Evolutionary conservation across 2,329 filamentous ascomycete genomes (phyloP), one percentile per base, ranked within the genome.

Genomic region (Teratosphaeria destructans): DNA sequence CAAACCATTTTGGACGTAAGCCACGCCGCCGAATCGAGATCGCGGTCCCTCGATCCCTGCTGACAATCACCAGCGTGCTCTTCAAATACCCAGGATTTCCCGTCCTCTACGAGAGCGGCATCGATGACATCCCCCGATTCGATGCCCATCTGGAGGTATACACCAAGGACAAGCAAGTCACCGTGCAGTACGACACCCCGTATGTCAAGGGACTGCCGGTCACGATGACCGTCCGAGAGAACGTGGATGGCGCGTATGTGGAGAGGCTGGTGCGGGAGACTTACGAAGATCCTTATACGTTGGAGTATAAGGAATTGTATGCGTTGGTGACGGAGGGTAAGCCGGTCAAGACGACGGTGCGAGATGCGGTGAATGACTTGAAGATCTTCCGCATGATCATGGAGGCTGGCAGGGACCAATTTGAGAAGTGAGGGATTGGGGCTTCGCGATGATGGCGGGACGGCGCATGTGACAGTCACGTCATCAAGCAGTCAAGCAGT

Each of bases 101-200:
- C 0, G 76, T 84, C 2, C 75, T 77, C 0, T 86, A 85, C 63
- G 83, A 86, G 62, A 79, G 77, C 0, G 83, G 83, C 0, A 73
- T 84, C 26, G 77, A 81, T 62, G 65, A 68, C 0, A 76, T 86
- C 0, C 80, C 82, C 0, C 65, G 71, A 0, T 83, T 83, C 56
- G 81, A 83, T 58, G 79, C 81, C 0, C 75, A 78, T 52, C 67
- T 83, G 6, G 78, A 78, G 2, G 73, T 86, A 0, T 85, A 83
- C 62, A 78, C 78, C 0, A 67, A 74, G 16, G 72, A 76, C 6
- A 86, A 85, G 71, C 79, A 77, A 0, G 78, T 86, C 0, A 75
- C 72, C 1, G 74, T 86, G 11, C 67, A 79, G 39, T 84, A 81
- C 62, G 81, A 86, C 59, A 80, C 81, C 0, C 83, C 83, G 0